phyloP scores from a whole-genome alignment of 345 rosid genomes.

The Reutealis trisperma region DNA sequence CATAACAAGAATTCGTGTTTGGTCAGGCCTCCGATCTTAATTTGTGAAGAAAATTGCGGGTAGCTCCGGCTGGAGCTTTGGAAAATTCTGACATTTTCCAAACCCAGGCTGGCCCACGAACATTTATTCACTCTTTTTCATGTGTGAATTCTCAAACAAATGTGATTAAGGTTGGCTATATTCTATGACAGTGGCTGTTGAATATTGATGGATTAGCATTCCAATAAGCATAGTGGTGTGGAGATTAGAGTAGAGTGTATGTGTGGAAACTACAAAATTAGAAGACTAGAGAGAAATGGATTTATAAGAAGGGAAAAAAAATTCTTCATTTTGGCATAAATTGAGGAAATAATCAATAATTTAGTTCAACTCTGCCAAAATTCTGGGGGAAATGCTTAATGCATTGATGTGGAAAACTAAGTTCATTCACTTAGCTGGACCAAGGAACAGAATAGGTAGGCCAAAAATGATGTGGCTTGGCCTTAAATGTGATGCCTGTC shows the following conservation, averaged over 20 bases:
- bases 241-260: neutral
- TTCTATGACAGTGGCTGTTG: neutral
- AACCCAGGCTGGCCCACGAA: too few species aligned
- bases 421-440: neutral
- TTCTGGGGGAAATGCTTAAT: neutral
- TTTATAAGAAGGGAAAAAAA: neutral
- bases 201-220: neutral
- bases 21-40: too few species aligned
- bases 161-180: too few species aligned
- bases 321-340: too few species aligned
- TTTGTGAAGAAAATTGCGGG: too few species aligned
- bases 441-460: neutral
- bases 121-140: too few species aligned
- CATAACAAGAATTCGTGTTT: too few species aligned
- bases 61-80: too few species aligned
- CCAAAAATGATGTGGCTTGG: neutral
- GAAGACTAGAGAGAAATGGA: too few species aligned
- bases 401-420: neutral
- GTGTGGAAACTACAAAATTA: neutral
- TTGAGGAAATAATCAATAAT: neutral
- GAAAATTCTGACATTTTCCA: too few species aligned
- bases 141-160: too few species aligned
- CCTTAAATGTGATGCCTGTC: neutral
- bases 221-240: neutral
- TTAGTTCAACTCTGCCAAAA: neutral